Conservation (phyloP, 805 yeast species). For the Lipomyces japonicus region DNA sequence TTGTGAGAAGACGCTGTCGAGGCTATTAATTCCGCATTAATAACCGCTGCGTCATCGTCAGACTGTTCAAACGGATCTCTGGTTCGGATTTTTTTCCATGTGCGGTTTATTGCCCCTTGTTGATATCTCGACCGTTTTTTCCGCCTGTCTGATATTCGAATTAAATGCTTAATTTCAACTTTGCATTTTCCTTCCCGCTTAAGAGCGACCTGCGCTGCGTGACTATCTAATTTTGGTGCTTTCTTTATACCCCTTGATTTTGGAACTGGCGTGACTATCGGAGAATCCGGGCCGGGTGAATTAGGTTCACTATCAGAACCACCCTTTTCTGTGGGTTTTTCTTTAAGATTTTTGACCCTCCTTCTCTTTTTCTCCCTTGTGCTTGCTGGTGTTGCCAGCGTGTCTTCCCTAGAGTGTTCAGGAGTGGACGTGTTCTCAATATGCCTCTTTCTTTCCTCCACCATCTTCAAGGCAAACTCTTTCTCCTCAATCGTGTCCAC, state of each 20-base stretch:
- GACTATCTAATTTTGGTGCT: conserved; percentile 8
- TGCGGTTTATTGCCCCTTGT: conserved; percentile 32
- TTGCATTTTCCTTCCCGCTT: conserved; percentile 21
- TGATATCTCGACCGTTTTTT: conserved; percentile 25
- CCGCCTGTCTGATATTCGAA: conserved; percentile 29
- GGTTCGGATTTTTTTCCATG: conserved; percentile 34
- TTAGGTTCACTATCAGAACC: too few species aligned
- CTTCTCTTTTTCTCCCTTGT: conserved; percentile 1
- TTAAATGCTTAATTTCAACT: conserved; percentile 30
- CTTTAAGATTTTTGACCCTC: neutral
- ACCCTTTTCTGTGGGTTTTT: too few species aligned
- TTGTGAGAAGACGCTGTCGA: conserved; percentile 25
- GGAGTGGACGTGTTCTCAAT: neutral
- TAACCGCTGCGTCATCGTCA: conserved; percentile 34
- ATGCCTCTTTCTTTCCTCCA: conserved; percentile 21
- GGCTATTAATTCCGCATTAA: conserved; percentile 28
- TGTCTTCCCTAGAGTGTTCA: conserved; percentile 4
- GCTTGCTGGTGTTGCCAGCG: conserved; percentile 5
- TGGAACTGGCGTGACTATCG: too few species aligned
- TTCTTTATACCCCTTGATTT: neutral
- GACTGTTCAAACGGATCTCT: conserved; percentile 38
- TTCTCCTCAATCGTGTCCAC: conserved; percentile 46
- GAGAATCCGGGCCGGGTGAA: too few species aligned
- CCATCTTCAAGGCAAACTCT: conserved; percentile 44
- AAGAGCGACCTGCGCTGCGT: conserved; percentile 17